Percentiles rank a stretch among this genome's conserved stretches.
phyloP scores from a whole-genome alignment of 768 basidiomycete species.

The Auriscalpium microsporum region DNA sequence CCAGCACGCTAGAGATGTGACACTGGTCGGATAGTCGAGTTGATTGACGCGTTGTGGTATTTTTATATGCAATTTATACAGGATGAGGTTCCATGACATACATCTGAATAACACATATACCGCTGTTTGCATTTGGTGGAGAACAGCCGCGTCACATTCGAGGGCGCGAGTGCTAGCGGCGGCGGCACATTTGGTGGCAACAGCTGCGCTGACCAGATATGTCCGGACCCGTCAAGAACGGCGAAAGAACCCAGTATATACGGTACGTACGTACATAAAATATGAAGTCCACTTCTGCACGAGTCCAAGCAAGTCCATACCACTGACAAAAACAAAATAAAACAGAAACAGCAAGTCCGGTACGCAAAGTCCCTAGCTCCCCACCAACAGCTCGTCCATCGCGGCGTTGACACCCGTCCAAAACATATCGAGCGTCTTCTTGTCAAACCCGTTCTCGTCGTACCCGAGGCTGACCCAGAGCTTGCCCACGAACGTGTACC shows the following conservation, averaged over 20 bases:
- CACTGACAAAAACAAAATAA: not conserved
- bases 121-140: too few relatives aligned
- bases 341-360: not conserved
- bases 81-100: too few relatives aligned
- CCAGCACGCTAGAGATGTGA: too few relatives aligned
- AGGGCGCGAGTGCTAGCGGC: too few relatives aligned
- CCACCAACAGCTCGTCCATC: slow-evolving; percentile 50
- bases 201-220: too few relatives aligned
- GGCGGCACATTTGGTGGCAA: too few relatives aligned
- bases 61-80: too few relatives aligned
- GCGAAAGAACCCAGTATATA: not conserved
- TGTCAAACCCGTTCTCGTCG: slow-evolving; percentile 68
- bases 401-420: slow-evolving; percentile 52
- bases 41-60: too few relatives aligned
- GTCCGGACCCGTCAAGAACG: not conserved
- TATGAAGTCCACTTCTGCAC: not conserved
- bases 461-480: slow-evolving; percentile 77
- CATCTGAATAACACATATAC: too few relatives aligned
- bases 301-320: not conserved
- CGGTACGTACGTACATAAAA: not conserved
- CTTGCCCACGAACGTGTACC: slow-evolving; percentile 66
- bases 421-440: slow-evolving; percentile 50
- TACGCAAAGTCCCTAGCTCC: not conserved
- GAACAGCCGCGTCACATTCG: too few relatives aligned
- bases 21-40: too few relatives aligned